A percentile compares a stretch with the other conserved stretches of the same genome.
Conservation (phyloP, 2,329 filamentous ascomycete species). For the Ceratocystis colombiana region DNA sequence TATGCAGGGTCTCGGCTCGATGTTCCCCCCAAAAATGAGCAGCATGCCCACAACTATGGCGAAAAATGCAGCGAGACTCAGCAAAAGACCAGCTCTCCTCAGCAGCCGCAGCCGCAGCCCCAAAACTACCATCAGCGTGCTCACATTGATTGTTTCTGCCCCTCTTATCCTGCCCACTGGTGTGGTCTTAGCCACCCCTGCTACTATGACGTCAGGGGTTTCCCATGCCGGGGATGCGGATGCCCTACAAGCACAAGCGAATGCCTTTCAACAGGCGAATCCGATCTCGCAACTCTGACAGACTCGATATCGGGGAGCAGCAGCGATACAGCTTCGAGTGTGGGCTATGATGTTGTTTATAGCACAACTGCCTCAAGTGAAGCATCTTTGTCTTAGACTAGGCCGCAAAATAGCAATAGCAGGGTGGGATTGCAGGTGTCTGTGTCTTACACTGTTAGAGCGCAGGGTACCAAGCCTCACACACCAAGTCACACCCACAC, state of each 20-base stretch:
- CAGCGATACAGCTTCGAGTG: not conserved
- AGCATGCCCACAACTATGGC: too few species aligned
- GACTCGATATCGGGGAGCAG: not conserved
- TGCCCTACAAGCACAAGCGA: not conserved
- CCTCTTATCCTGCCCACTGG: not conserved
- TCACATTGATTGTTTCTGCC: not conserved
- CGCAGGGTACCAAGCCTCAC: too few species aligned
- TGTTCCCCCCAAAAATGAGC: too few species aligned
- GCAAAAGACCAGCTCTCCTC: not conserved
- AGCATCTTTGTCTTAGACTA: not conserved
- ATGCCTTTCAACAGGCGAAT: not conserved
- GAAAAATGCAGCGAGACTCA: too few species aligned
- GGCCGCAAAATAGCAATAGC: too few species aligned
- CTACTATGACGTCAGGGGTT: not conserved
- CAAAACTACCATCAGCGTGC: not conserved
- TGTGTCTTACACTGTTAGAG: too few species aligned
- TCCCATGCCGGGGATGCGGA: not conserved
- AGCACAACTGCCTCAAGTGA: not conserved
- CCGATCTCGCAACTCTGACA: not conserved
- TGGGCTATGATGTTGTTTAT: not conserved
- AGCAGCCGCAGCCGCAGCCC: not conserved
- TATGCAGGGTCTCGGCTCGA: too few species aligned
- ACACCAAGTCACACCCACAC: too few species aligned
- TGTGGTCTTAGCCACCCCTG: not conserved
- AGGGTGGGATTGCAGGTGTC: too few species aligned